Evolutionary conservation across 75 land plant genomes (phyloP).

Genomic region (Azolla pinnata): DNA sequence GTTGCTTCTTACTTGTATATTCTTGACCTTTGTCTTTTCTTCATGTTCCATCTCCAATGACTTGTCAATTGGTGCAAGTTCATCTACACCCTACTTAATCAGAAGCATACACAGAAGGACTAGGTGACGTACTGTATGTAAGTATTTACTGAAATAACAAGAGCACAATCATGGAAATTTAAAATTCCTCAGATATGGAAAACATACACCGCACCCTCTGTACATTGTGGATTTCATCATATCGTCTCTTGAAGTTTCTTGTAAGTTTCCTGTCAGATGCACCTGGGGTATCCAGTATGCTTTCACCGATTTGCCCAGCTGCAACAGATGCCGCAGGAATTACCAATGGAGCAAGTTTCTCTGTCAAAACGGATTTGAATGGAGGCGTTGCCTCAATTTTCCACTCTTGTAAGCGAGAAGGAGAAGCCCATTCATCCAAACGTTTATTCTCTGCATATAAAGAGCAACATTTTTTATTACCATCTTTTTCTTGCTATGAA

Average conservation of each 20-base stretch:
- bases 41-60: conserved; percentile 46
- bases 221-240: conserved; percentile 45
- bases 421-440: conserved; percentile 37
- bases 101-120: not conserved
- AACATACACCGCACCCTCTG: conserved; percentile 25
- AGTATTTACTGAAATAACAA: no score
- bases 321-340: conserved; percentile 17
- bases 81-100: conserved; percentile 29
- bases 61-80: conserved; percentile 36
- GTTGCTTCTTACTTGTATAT: conserved; percentile 38
- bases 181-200: not conserved
- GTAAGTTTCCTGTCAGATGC: conserved; percentile 38
- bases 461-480: not conserved
- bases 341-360: conserved; percentile 23
- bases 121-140: not conserved
- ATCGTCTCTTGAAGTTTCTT: conserved; percentile 36
- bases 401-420: conserved; percentile 23
- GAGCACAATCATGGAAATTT: not conserved
- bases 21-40: conserved; percentile 43
- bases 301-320: conserved; percentile 23
- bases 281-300: conserved; percentile 31
- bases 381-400: conserved; percentile 17
- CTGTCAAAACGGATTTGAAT: conserved; percentile 21
- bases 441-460: conserved; percentile 31
- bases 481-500: not conserved